Percentiles rank a stretch among this genome's conserved stretches.
These are phyloP conservation scores for Aureobasidium vineae DNA, from an alignment of 2,329 filamentous ascomycete species.

Conservation along the genomic window DNA sequence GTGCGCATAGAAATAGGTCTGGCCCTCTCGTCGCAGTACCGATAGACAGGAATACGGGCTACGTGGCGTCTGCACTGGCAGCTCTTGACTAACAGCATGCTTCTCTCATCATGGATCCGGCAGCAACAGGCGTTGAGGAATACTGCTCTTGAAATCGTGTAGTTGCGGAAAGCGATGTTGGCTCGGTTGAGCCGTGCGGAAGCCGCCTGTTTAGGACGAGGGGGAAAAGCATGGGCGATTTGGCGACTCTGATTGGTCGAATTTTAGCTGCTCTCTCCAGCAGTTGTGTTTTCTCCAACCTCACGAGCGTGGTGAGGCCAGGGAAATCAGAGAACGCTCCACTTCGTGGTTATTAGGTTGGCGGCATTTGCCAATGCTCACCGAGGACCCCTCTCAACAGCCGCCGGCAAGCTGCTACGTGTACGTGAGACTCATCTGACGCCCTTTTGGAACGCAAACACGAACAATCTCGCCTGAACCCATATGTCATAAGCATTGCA, in stretches of 20 bases:
- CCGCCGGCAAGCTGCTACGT: constrained; percentile 25
- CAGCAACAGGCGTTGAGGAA: constrained; percentile 9
- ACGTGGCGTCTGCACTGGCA: constrained; percentile 16
- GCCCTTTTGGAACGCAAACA: constrained; percentile 15
- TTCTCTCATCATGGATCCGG: background rate
- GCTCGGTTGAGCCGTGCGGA: background rate
- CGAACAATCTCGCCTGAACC: constrained; percentile 11
- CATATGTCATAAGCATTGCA: constrained; percentile 9
- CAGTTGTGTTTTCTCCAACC: constrained; percentile 22
- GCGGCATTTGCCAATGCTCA: constrained; percentile 26
- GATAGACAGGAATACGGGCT: constrained; percentile 4
- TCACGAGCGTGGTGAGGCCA: constrained; percentile 18
- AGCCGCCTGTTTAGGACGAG: background rate
- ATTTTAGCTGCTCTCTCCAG: background rate
- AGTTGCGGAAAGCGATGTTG: background rate
- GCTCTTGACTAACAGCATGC: background rate
- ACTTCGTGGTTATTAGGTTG: constrained; percentile 21
- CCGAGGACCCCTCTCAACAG: constrained; percentile 20
- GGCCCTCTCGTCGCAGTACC: background rate
- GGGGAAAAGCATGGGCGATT: background rate
- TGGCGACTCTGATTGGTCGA: background rate
- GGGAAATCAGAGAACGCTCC: constrained; percentile 12
- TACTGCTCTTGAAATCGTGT: background rate
- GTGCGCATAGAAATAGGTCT: background rate
- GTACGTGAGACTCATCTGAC: constrained; percentile 20